These are phyloP conservation scores for Cutaneotrichosporon sp. DNA, from an alignment of 1,284 basidiomycete species.

Conservation along the genomic window DNA sequence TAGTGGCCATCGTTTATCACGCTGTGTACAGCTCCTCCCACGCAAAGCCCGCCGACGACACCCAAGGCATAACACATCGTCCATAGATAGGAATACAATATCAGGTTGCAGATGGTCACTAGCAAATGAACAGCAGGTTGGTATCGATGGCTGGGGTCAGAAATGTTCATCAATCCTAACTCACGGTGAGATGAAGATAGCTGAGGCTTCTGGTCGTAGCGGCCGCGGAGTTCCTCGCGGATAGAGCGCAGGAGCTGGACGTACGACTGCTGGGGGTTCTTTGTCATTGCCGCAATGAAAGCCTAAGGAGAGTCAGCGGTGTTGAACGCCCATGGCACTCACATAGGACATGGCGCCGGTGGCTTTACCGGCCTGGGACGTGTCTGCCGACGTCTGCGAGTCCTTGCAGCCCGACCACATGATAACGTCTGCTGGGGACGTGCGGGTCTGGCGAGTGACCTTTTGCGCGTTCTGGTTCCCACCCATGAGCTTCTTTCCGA, in stretches of 20 bases:
- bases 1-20: too few species aligned
- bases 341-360: constrained; percentile 72
- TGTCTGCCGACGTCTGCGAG: constrained; percentile 87
- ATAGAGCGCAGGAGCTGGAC: constrained; percentile 69
- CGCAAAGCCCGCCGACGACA: too few species aligned
- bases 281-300: constrained; percentile 60
- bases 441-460: constrained; percentile 59
- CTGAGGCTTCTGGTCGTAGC: constrained; percentile 83
- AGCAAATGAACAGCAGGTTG: constrained; percentile 26
- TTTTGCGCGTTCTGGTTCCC: constrained; percentile 10
- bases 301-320: constrained; percentile 45
- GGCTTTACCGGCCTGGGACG: constrained; percentile 68
- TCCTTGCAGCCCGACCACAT: constrained; percentile 85
- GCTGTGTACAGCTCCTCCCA: too few species aligned
- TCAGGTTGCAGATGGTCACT: background rate
- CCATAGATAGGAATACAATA: too few species aligned
- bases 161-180: constrained; percentile 34
- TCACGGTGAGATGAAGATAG: constrained; percentile 53
- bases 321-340: constrained; percentile 1
- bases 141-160: constrained; percentile 31
- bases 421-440: constrained; percentile 66
- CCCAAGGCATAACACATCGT: too few species aligned
- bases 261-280: constrained; percentile 70
- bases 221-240: constrained; percentile 53
- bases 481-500: constrained; percentile 18